phyloP scores from a whole-genome alignment of 495 filamentous ascomycete species.

The Hyphodiscus hymeniophilus region DNA sequence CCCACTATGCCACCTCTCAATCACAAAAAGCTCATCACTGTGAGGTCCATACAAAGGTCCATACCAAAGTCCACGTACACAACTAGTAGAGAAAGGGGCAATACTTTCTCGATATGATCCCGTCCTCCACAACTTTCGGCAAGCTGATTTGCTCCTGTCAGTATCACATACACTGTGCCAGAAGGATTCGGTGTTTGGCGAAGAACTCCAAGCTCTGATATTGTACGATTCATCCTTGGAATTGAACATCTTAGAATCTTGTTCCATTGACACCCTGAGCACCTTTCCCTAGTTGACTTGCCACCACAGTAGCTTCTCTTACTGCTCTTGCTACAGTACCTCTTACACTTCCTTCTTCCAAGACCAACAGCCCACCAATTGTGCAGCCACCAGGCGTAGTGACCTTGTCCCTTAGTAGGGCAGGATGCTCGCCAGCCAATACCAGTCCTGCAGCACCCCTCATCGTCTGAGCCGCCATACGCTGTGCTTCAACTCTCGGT shows the following conservation, averaged over 20 bases:
- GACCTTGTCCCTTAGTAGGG: slow-evolving; percentile 68
- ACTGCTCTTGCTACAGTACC: slow-evolving; percentile 63
- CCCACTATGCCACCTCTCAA: too few species aligned
- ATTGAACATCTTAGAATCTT: slow-evolving; percentile 16
- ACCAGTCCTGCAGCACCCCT: slow-evolving; percentile 66
- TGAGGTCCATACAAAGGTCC: too few species aligned
- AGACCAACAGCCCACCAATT: slow-evolving; percentile 63
- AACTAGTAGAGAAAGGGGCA: too few species aligned
- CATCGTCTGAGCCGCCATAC: slow-evolving; percentile 76
- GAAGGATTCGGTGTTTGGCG: too few species aligned
- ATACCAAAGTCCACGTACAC: too few species aligned
- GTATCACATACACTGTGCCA: too few species aligned
- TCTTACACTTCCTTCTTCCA: slow-evolving; percentile 69
- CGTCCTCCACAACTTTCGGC: too few species aligned
- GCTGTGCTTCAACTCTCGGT: slow-evolving; percentile 64
- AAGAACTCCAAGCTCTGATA: too few species aligned
- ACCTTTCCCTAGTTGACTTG: slow-evolving; percentile 59
- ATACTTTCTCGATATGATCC: too few species aligned
- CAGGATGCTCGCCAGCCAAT: slow-evolving; percentile 56
- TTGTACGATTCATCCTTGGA: too few species aligned
- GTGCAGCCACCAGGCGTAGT: slow-evolving; percentile 75
- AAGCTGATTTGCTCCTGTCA: too few species aligned
- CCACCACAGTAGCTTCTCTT: slow-evolving; percentile 70
- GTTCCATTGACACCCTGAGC: slow-evolving; percentile 37
- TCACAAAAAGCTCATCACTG: too few species aligned